Evolutionary conservation across 495 filamentous ascomycete genomes (phyloP).

Genomic region (Penicillium lividum): DNA sequence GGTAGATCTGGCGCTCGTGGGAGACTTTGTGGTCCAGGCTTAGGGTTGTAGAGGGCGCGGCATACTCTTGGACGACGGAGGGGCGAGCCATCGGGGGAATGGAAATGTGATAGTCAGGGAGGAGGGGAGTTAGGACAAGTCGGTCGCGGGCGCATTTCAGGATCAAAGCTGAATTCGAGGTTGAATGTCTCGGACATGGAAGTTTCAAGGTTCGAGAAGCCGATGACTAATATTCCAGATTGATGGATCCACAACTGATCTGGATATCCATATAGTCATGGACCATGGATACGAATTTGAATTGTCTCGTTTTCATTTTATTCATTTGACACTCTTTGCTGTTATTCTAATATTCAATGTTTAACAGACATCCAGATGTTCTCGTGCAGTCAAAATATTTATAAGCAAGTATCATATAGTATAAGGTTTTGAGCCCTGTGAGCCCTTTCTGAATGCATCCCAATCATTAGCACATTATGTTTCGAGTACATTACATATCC

Average conservation of each 20-base stretch:
- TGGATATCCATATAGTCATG: no score
- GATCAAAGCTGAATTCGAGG: slow-evolving; percentile 7
- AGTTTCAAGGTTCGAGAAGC: not conserved
- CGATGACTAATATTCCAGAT: slow-evolving; percentile 3
- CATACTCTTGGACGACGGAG: slow-evolving; percentile 71
- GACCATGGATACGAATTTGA: no score
- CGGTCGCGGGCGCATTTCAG: slow-evolving; percentile 17
- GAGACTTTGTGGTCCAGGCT: slow-evolving; percentile 64
- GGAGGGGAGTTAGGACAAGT: not conserved
- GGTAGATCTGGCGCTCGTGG: slow-evolving; percentile 66
- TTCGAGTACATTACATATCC: no score
- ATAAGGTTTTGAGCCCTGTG: no score
- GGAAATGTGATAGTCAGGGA: slow-evolving; percentile 5
- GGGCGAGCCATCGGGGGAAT: slow-evolving; percentile 42
- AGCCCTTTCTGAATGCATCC: no score
- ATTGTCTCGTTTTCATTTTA: no score
- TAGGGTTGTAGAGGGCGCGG: slow-evolving; percentile 61
- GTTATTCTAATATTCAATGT: no score
- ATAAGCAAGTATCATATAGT: no score
- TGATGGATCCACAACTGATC: not conserved
- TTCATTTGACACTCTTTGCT: no score
- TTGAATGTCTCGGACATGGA: slow-evolving; percentile 1
- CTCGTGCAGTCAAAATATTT: no score
- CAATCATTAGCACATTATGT: no score
- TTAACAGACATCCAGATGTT: no score